Evolutionary conservation across 345 rosid genomes (phyloP), one percentile per base, ranked within the genome.

Genomic region (Eutrema heterophyllum): DNA sequence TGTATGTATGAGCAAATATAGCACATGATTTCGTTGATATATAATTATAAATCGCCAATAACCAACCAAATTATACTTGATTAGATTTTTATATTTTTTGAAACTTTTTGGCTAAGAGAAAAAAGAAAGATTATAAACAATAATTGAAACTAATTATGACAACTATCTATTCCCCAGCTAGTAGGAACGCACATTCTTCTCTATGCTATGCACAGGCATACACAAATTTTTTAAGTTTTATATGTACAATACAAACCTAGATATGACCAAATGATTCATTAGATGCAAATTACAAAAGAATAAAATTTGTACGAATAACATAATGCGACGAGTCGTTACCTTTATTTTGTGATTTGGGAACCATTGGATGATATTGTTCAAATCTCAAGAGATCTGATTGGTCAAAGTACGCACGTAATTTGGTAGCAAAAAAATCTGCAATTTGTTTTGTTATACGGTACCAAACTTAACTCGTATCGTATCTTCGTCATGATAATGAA

Each of bases 381-480:
- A 38, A 77, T 70, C 76, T 56, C 62, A 63, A 21, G 49, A 70
- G 76, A 77, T 64, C 64, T 49, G 26, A 64, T 76, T 76, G 39
- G 80, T 63, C 59, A 67, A 58, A 74, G 68, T 67, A 50, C 9
- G 80, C 80, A 76, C 67, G 80, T 63, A 75, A 57, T 51, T 49
- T 57, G 67, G 71, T 70, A 44, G 43, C 5, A n/a, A 39, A 41
- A 59, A 39, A 39, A 69, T 54, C 53, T 39, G 48, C 59, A 64
- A 41, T 53, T 57, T 70, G 65, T 69, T 45, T 54, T 44, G 27
- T 76, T 59, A 13, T 43, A 36, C 16, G n/a, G 50, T 65, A 66
- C 72, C 60, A 44, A 76, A 76, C 75, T 71, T 45, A 76, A 64
- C 76, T 77, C 72, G 67, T 70, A 77, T 70, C 59, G n/a, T 21